Conservation (phyloP, 2,329 filamentous ascomycete genomes). For the Dactylellina leptospora region DNA sequence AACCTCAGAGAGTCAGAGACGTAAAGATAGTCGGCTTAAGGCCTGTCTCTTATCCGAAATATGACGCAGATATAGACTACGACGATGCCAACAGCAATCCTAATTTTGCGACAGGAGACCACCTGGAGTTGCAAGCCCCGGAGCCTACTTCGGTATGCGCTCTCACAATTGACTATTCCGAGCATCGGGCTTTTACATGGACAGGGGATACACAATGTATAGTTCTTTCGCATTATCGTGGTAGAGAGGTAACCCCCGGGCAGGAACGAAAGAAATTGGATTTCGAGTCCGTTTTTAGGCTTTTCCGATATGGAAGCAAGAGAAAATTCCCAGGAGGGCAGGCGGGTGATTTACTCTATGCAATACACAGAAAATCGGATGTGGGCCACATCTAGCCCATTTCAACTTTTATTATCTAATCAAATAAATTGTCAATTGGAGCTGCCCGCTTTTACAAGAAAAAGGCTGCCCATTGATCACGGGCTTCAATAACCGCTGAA, state of each 20-base stretch:
- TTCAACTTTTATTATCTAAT: not conserved
- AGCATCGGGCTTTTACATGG: not conserved
- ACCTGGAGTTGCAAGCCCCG: not conserved
- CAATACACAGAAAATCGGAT: not conserved
- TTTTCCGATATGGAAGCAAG: slow-evolving; percentile 3
- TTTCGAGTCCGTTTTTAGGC: not conserved
- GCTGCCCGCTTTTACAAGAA: too few relatives aligned
- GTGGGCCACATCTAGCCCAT: not conserved
- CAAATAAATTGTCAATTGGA: not conserved
- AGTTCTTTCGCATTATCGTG: not conserved
- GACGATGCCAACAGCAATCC: not conserved
- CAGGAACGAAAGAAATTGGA: not conserved
- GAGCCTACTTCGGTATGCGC: slow-evolving; percentile 2
- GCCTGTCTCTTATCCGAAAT: not conserved
- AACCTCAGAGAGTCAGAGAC: not conserved
- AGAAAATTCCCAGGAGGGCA: not conserved
- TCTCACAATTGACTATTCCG: not conserved
- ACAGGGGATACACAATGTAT: not conserved
- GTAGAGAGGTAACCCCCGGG: not conserved
- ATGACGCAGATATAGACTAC: not conserved
- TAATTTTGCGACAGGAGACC: not conserved
- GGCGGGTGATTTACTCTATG: not conserved
- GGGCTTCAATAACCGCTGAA: too few relatives aligned
- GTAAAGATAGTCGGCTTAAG: slow-evolving; percentile 2
- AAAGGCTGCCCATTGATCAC: too few relatives aligned